Evolutionary conservation across 2,329 filamentous ascomycete genomes (phyloP), one percentile per base, ranked within the genome.

Genomic region (Albifimbria verrucaria): DNA sequence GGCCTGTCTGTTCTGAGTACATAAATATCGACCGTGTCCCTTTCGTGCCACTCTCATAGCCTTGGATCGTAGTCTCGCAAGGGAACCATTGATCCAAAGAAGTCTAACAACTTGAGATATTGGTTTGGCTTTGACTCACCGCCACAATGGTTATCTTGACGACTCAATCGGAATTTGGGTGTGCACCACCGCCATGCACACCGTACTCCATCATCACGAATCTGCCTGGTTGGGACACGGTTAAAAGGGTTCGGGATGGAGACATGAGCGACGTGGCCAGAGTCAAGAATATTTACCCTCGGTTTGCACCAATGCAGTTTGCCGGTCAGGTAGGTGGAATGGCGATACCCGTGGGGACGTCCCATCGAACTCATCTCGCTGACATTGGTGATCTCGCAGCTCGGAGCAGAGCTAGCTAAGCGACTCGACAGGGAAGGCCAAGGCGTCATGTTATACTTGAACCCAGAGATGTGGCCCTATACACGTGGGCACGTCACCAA

Each of bases 201-300:
- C 69, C 74, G 0, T 77, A 80, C 58, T 74, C 72, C 54, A 70
- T 80, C 64, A 75, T 78, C 49, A 65, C 71, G 51, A 76, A 80
- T 58, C 26, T 71, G 2, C 73, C 73, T 1, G 72, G 72, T 22
- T 80, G 77, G 77, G 65, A 73, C 7, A 59, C 66, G 7, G 64
- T 65, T n/a, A 58, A 68, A 44, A 60, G 60, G 4, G 57, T 79
- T 28, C 71, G 76, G 9, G 69, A 77, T 7, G 75, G 75, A 17
- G 75, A 78, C 49, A 56, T 52, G 24, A 52, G 59, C 11, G 48
- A 72, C 1, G 50, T 77, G n/a, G 45, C 61, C 28, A 62, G 49
- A 18, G 44, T 79, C 2, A 67, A 67, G 48, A 71, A 75, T 52
- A 68, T 79, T 24, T 80, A 80, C 47, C 77, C 77, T 11, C 72